phyloP scores from a whole-genome alignment of 305 asterid genomes.

The Fraxinus xanthoxyloides region DNA sequence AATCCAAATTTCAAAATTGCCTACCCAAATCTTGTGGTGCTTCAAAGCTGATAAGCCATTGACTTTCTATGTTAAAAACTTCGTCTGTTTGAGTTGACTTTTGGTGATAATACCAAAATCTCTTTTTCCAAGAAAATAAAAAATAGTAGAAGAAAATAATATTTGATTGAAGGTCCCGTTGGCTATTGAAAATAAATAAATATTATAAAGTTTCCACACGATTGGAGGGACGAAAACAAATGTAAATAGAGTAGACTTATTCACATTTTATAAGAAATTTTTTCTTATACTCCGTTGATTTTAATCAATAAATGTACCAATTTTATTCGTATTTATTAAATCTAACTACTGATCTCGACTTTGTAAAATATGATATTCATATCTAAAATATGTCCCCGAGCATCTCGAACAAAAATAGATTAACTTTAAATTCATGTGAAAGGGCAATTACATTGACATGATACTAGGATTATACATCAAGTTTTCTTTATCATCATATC shows the following conservation, averaged over 20 bases:
- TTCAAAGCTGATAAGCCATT: not conserved
- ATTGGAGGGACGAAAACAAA: constrained; percentile 30
- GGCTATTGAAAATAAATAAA: not conserved
- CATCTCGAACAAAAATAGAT: not conserved
- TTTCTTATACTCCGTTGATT: not conserved
- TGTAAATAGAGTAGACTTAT: not conserved
- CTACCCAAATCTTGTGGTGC: not conserved
- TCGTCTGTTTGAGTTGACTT: constrained; percentile 23
- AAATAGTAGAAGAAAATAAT: not conserved
- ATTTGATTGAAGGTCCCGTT: not conserved
- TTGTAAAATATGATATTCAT: not conserved
- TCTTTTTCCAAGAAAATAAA: not conserved
- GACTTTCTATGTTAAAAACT: not conserved
- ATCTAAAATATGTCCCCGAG: not conserved
- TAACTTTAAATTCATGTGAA: not conserved
- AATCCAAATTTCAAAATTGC: not conserved
- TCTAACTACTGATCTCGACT: not conserved
- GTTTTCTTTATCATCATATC: not conserved
- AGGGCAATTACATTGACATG: not conserved
- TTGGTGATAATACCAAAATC: not conserved
- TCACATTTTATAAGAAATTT: not conserved
- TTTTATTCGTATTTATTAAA: not conserved
- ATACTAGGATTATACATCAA: not conserved
- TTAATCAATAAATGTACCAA: not conserved
- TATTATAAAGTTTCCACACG: constrained; percentile 7